phyloP scores from a whole-genome alignment of 805 yeast species.

The Hanseniaspora guilliermondii region DNA sequence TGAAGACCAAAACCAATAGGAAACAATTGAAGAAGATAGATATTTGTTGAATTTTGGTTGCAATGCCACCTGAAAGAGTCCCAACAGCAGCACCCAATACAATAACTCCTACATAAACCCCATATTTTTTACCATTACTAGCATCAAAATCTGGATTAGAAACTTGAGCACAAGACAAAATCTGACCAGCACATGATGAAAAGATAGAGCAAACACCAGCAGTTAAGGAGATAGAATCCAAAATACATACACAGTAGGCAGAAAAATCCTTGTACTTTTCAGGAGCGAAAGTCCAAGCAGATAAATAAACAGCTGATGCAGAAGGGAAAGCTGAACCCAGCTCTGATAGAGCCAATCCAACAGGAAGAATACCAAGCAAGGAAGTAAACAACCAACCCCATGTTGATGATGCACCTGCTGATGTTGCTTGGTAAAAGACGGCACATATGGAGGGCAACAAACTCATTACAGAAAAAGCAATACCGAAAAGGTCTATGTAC shows the following conservation, averaged over 20 bases:
- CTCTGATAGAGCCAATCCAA: conserved; percentile 46
- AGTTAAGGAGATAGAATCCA: conserved; percentile 47
- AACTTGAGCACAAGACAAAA: conserved; percentile 39
- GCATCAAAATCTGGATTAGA: conserved; percentile 34
- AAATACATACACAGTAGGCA: conserved; percentile 45
- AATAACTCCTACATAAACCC: conserved; percentile 47
- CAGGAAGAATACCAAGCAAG: conserved; percentile 33
- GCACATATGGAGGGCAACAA: conserved; percentile 48
- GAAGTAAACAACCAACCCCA: conserved; percentile 53
- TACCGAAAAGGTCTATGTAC: conserved; percentile 54
- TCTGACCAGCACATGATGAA: conserved; percentile 46
- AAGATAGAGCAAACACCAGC: conserved; percentile 49
- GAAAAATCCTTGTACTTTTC: conserved; percentile 33
- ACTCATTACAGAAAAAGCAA: conserved; percentile 61
- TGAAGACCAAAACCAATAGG: conserved; percentile 39
- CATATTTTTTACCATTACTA: conserved; percentile 41
- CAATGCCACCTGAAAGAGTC: conserved; percentile 39
- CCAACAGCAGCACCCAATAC: conserved; percentile 38
- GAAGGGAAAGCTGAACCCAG: conserved; percentile 53
- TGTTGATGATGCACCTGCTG: conserved; percentile 45
- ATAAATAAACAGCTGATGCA: conserved; percentile 52
- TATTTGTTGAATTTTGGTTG: conserved; percentile 43
- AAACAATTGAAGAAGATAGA: conserved; percentile 41
- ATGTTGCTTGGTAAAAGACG: conserved; percentile 36
- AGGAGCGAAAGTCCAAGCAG: conserved; percentile 51